Conservation (phyloP, 306 rosid species). For the Trifolium fragiferum region DNA sequence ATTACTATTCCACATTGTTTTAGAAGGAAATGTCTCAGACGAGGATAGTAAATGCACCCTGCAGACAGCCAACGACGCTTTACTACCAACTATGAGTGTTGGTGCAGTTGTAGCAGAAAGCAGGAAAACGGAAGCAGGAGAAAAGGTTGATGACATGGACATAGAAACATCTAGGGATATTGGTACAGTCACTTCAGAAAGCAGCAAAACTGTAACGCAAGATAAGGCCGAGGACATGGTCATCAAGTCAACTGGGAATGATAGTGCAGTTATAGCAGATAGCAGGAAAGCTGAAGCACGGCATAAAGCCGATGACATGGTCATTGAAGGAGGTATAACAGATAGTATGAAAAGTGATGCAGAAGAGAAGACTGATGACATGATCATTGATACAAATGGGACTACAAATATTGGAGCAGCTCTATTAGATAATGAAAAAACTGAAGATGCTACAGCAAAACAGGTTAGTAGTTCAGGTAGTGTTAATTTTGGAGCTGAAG, state of each 20-base stretch:
- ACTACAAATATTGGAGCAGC: slow-evolving; percentile 29
- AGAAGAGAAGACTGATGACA: slow-evolving; percentile 30
- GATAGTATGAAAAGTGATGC: slow-evolving; percentile 31
- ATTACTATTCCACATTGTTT: slow-evolving; percentile 24
- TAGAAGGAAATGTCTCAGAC: slow-evolving; percentile 50
- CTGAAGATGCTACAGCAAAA: slow-evolving; percentile 42
- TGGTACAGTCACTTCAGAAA: slow-evolving; percentile 13
- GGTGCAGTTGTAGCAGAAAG: slow-evolving; percentile 29
- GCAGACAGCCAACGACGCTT: slow-evolving; percentile 42
- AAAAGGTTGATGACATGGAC: slow-evolving; percentile 38
- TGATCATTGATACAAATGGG: slow-evolving; percentile 32
- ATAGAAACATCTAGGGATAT: slow-evolving; percentile 33
- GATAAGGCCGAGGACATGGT: slow-evolving; percentile 35
- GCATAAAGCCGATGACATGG: not conserved
- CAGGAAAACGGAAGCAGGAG: slow-evolving; percentile 43
- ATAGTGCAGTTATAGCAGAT: slow-evolving; percentile 17
- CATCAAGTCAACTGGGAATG: slow-evolving; percentile 37
- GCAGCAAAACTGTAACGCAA: slow-evolving; percentile 36
- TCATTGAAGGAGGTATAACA: slow-evolving; percentile 3
- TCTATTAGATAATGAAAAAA: slow-evolving; percentile 33
- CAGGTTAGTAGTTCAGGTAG: slow-evolving; percentile 34
- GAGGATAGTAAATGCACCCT: slow-evolving; percentile 37
- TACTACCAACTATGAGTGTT: slow-evolving; percentile 31
- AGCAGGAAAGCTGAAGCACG: slow-evolving; percentile 17
- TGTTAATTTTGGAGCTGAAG: slow-evolving; percentile 31